Base-by-base conservation (phyloP, 176 grass and related monocot genomes). In the Saccharum spontaneum region DNA sequence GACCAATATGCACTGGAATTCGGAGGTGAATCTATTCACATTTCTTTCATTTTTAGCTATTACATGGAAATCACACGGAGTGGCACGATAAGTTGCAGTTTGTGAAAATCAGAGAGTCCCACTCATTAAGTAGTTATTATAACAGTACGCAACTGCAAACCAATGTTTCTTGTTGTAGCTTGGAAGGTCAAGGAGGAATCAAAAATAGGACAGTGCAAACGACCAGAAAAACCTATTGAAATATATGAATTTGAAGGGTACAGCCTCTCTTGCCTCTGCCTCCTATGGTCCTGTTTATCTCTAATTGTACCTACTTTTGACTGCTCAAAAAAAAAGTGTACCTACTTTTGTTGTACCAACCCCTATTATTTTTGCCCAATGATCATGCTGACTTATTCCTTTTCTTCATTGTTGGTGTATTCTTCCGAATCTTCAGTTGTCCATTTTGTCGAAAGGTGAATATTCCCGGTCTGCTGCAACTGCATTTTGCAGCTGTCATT, bases 181-280 rank as follows among this genome's bases (percentile, higher is more conserved):
- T 50, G 78, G 24, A 95, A 92, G 86, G 71, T 98, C 70, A 98
- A 98, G 82, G 96, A 98, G 66, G 85, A 93, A 22, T 98, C 93
- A 63, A 98, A 98, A 44, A 40, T 86, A 49, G 83, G 46, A 40
- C 86, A 94, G 84, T 94, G 91, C 68, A 84, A 91, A 26, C 86
- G 91, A 12, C 93, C 96, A 34, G 88, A 89, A 65, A 98, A 95
- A 33, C 93, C 96, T 44, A 90, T 98, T 7, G 96, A 98, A 84
- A 94, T 98, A 76, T 95, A 98, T 74, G 96, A 98, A 74, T 98
- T 98, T 86, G 93, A 98, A 86, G 88, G 96, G 93, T 98, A 87
- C 9, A 20, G 9, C 45, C 6, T 75, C 49, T 63, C 22, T 6
- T 24, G 24, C 9, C 16, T 50, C 9, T 75, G 22, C 6, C 69